A percentile compares a stretch with the other conserved stretches of the same genome.
These are phyloP conservation scores for Teratosphaeria destructans DNA, from an alignment of 2,329 filamentous ascomycete genomes.

Conservation along the genomic window DNA sequence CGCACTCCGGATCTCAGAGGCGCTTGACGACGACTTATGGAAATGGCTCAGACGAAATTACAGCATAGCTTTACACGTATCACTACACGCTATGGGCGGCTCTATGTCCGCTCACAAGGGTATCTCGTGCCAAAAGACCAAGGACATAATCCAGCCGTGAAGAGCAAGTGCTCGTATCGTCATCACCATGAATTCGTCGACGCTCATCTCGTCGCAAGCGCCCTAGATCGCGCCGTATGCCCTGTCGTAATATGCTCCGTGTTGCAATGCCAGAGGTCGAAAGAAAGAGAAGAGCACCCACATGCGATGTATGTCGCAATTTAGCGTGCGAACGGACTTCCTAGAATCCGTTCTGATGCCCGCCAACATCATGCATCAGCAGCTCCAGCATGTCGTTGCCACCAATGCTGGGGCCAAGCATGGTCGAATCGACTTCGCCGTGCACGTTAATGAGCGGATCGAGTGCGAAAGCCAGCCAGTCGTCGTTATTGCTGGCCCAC, in stretches of 20 bases:
- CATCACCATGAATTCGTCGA: not conserved
- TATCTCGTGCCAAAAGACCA: not conserved
- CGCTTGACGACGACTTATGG: too few species aligned
- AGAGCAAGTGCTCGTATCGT: not conserved
- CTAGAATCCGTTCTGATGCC: constrained; percentile 1
- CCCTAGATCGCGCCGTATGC: not conserved
- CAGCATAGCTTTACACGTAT: not conserved
- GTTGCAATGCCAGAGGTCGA: not conserved
- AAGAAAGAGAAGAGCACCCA: not conserved
- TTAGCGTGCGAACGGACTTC: not conserved
- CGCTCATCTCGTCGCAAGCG: not conserved
- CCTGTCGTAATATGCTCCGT: not conserved
- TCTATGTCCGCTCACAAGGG: not conserved
- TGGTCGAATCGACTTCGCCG: constrained; percentile 46
- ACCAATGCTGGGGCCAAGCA: constrained; percentile 56
- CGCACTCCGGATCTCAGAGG: too few species aligned
- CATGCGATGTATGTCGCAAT: not conserved
- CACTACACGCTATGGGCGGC: not conserved
- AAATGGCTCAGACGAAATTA: not conserved
- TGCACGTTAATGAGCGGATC: constrained; percentile 48
- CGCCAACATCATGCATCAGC: constrained; percentile 13
- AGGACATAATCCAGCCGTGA: not conserved
- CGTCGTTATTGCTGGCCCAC: constrained; percentile 19
- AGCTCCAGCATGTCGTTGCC: constrained; percentile 41
- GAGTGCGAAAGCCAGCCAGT: constrained; percentile 53